Percentiles rank a stretch among this genome's conserved stretches.
Evolutionary conservation across 768 basidiomycete species (phyloP).

Genomic region (Arthromyces matolae): DNA sequence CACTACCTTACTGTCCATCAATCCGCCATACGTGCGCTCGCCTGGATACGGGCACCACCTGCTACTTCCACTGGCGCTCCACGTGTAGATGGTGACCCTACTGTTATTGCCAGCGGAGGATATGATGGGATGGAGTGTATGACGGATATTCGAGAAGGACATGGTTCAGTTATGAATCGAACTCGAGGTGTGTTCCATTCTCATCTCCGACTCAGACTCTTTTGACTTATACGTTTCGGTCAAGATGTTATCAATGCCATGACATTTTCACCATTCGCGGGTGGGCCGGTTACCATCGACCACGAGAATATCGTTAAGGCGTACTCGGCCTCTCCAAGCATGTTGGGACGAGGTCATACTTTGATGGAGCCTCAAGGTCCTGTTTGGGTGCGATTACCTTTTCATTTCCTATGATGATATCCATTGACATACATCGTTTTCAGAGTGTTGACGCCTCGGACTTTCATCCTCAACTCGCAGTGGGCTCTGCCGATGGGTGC

Average conservation of each 20-base stretch:
- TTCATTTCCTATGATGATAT: neutral
- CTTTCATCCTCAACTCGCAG: slow-evolving; percentile 81
- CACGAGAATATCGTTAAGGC: slow-evolving; percentile 79
- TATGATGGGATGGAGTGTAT: slow-evolving; percentile 77
- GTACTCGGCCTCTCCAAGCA: slow-evolving; percentile 66
- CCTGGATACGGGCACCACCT: slow-evolving; percentile 72
- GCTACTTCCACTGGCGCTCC: slow-evolving; percentile 42
- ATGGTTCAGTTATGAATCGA: slow-evolving; percentile 66
- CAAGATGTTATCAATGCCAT: slow-evolving; percentile 70
- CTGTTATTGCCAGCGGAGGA: slow-evolving; percentile 70
- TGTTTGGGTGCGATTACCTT: slow-evolving; percentile 65
- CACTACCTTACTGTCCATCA: slow-evolving; percentile 76
- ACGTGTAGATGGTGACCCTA: slow-evolving; percentile 55
- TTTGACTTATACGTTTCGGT: neutral
- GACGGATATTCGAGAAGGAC: slow-evolving; percentile 72
- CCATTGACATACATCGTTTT: neutral
- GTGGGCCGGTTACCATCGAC: slow-evolving; percentile 75
- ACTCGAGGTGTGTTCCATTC: slow-evolving; percentile 55
- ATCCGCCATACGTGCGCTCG: slow-evolving; percentile 70
- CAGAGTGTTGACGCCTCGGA: slow-evolving; percentile 77
- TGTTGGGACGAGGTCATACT: slow-evolving; percentile 70
- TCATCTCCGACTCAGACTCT: no score
- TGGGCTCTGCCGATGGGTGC: slow-evolving; percentile 80
- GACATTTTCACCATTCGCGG: slow-evolving; percentile 62
- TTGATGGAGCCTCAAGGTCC: slow-evolving; percentile 75